These are phyloP conservation scores for Candida tropicalis DNA, from an alignment of 1,139 yeast species.

Conservation along the genomic window DNA sequence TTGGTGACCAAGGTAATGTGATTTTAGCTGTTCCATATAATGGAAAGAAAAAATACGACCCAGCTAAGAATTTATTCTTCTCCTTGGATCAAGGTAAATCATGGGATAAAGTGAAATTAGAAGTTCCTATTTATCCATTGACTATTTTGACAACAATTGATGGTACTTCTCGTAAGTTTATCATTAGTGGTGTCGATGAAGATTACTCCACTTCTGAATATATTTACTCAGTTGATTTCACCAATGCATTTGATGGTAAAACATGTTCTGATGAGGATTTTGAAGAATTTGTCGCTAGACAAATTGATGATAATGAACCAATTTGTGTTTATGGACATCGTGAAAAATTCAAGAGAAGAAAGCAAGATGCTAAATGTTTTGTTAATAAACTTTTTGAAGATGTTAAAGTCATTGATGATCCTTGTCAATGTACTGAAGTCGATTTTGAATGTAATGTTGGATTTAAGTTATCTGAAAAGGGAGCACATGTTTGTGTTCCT, in stretches of 20 bases:
- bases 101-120: constrained; percentile 60
- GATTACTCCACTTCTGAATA: constrained; percentile 20
- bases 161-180: constrained; percentile 66
- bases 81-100: constrained; percentile 76
- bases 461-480: constrained; percentile 42
- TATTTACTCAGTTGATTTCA: constrained; percentile 60
- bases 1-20: constrained; percentile 83
- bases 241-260: constrained; percentile 54
- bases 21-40: constrained; percentile 61
- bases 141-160: constrained; percentile 66
- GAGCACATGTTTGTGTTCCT: constrained; percentile 55
- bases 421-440: constrained; percentile 63
- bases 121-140: constrained; percentile 47
- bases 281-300: constrained; percentile 70
- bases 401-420: constrained; percentile 53
- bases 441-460: constrained; percentile 80
- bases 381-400: constrained; percentile 64
- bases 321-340: constrained; percentile 74
- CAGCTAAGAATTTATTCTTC: constrained; percentile 43
- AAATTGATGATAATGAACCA: constrained; percentile 47
- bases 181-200: constrained; percentile 51
- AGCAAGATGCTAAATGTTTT: constrained; percentile 68
- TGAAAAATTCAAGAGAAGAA: constrained; percentile 70
- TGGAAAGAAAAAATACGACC: constrained; percentile 20
- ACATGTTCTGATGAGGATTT: constrained; percentile 58